Conservation (phyloP, 2,329 filamentous ascomycete genomes). For the Venturia effusa region DNA sequence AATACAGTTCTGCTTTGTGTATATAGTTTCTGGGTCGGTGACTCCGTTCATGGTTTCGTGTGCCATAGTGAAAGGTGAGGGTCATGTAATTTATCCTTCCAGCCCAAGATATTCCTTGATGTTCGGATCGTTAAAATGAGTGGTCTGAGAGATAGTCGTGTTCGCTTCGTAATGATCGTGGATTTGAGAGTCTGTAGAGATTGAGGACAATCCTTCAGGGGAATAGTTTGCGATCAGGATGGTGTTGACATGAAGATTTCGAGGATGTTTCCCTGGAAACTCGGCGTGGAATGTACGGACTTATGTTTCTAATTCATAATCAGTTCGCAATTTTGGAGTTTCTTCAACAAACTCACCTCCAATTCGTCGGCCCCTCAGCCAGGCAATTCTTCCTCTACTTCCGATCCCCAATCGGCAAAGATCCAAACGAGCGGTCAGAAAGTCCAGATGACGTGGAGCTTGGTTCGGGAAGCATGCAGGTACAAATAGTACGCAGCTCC, state of each 20-base stretch:
- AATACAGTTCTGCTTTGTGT: constrained; percentile 34
- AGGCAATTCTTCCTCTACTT: neutral
- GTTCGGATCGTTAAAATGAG: neutral
- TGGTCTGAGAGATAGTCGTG: neutral
- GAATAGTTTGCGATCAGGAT: neutral
- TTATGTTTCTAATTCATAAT: neutral
- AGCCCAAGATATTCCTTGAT: neutral
- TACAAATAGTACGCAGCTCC: neutral
- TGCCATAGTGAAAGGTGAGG: constrained; percentile 1
- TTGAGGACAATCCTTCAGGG: neutral
- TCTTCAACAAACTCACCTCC: neutral
- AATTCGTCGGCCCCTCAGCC: neutral
- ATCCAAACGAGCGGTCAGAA: neutral
- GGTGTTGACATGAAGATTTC: neutral
- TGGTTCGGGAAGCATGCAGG: neutral
- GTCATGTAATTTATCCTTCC: neutral
- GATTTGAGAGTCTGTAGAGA: neutral
- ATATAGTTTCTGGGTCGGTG: constrained; percentile 19
- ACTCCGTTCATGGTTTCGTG: constrained; percentile 54
- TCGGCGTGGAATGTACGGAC: neutral
- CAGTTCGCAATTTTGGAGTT: neutral
- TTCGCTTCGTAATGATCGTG: neutral
- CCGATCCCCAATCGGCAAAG: neutral
- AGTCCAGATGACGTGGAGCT: neutral
- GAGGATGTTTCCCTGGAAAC: neutral